A percentile compares a stretch with the other conserved stretches of the same genome.
phyloP scores from a whole-genome alignment of 371 early-diverging fungal genomes.

The Mortierella sp. region DNA sequence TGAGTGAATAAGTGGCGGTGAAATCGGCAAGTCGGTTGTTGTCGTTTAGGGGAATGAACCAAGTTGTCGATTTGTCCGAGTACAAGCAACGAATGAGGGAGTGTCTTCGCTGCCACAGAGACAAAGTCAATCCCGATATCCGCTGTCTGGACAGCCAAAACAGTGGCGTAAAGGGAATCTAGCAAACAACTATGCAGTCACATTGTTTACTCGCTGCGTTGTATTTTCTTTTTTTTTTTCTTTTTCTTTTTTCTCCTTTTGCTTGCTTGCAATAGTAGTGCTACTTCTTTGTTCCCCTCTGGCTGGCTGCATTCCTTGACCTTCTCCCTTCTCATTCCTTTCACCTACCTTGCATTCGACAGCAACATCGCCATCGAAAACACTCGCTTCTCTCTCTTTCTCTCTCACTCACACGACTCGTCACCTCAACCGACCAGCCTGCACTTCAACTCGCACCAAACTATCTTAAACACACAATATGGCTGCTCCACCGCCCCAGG shows the following conservation, averaged over 20 bases:
- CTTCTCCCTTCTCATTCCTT: conserved; percentile 2
- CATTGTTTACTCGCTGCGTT: neutral
- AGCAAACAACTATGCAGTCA: conserved; percentile 20
- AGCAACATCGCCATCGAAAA: neutral
- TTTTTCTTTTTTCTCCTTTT: neutral
- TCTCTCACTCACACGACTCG: neutral
- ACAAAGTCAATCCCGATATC: neutral
- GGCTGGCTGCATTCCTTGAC: conserved; percentile 8
- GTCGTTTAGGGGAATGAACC: neutral
- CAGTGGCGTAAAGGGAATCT: conserved; percentile 1
- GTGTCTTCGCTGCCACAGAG: neutral
- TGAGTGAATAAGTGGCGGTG: neutral
- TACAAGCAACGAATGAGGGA: neutral
- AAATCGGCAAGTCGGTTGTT: neutral
- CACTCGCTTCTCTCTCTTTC: neutral
- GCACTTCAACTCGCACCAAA: neutral
- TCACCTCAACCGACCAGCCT: neutral
- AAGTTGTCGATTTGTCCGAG: neutral
- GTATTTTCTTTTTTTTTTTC: conserved; percentile 20
- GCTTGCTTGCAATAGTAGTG: neutral
- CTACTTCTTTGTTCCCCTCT: neutral
- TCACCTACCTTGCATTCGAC: neutral
- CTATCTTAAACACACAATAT: conserved; percentile 27
- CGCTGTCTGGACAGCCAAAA: neutral
- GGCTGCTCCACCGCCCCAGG: conserved; percentile 52